Conservation (phyloP, 768 basidiomycete genomes). For the Russula sp. region DNA sequence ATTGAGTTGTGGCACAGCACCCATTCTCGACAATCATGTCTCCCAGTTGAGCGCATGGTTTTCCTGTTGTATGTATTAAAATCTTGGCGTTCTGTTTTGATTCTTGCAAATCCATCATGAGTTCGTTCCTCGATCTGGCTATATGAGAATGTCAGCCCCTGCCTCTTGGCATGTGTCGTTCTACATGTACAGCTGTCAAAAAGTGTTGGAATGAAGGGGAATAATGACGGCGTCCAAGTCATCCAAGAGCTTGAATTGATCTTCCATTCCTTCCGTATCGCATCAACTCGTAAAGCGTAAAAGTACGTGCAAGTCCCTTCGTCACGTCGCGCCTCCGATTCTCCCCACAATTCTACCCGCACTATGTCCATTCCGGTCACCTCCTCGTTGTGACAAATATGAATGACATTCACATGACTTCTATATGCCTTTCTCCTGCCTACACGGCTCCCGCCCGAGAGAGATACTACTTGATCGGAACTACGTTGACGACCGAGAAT, state of each 20-base stretch:
- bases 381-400: slow-evolving; percentile 59
- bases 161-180: slow-evolving; percentile 43
- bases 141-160: too few species aligned
- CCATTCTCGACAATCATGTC: neutral
- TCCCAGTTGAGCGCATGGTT: neutral
- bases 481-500: slow-evolving; percentile 83
- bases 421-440: slow-evolving; percentile 78
- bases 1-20: neutral
- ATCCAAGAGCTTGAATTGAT: too few species aligned
- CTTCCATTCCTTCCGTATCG: too few species aligned
- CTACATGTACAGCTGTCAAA: too few species aligned
- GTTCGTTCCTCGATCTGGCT: neutral
- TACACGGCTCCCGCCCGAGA: slow-evolving; percentile 63
- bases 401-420: slow-evolving; percentile 74
- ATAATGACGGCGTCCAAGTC: too few species aligned
- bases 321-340: too few species aligned
- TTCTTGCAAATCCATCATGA: neutral
- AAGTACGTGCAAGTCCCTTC: too few species aligned
- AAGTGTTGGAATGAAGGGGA: slow-evolving; percentile 58
- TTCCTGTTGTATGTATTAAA: too few species aligned
- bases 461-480: slow-evolving; percentile 89
- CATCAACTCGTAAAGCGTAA: too few species aligned
- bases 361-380: slow-evolving; percentile 54
- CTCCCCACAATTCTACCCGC: too few species aligned
- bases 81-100: too few species aligned